Evolutionary conservation across 2,329 filamentous ascomycete species (phyloP), one percentile per base, ranked within the genome.

Genomic region (Neocatenulostroma microsporum): DNA sequence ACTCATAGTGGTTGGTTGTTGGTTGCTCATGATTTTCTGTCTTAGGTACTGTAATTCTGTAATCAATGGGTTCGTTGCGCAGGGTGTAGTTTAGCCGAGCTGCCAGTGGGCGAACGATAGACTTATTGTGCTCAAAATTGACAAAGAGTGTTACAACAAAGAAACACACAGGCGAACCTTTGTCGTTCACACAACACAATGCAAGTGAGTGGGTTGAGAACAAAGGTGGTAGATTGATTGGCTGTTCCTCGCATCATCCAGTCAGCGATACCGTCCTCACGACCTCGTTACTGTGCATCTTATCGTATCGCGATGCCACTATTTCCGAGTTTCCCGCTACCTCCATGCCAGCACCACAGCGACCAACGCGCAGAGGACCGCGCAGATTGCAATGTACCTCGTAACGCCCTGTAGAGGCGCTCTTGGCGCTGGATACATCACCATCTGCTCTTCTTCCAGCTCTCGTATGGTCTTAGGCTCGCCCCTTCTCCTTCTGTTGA

Each of bases 401-500:
- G 21, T 24, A 17, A 21, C 9, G 11, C 31, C 13, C n/a, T 24
- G 13, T n/a, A n/a, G n/a, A n/a, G n/a, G n/a, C 14, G 12, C 18
- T 14, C 30, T 12, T 32, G 19, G 20, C 17, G 14, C 8, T 27
- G 32, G 5, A n/a, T n/a, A n/a, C n/a, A n/a, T n/a, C n/a, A n/a
- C n/a, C n/a, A n/a, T 17, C 20, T 30, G 26, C 20, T 40, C 37
- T 5, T 18, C 14, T 28, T 40, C 15, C 24, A 45, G 23, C 18
- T 45, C 36, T 11, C 26, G 18, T 4, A 45, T 39, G 5, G 21
- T 15, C 23, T 36, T 42, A 6, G 33, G 30, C 32, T 40, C 32
- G 21, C 55, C 55, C 14, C 53, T 40, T 19, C 40, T 40, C 18
- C 51, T 35, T 21, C 30, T 32, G 21, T 40, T 41, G 31, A 51